Conservation (phyloP, 805 yeast genomes). For the Clavispora phyllophila region DNA sequence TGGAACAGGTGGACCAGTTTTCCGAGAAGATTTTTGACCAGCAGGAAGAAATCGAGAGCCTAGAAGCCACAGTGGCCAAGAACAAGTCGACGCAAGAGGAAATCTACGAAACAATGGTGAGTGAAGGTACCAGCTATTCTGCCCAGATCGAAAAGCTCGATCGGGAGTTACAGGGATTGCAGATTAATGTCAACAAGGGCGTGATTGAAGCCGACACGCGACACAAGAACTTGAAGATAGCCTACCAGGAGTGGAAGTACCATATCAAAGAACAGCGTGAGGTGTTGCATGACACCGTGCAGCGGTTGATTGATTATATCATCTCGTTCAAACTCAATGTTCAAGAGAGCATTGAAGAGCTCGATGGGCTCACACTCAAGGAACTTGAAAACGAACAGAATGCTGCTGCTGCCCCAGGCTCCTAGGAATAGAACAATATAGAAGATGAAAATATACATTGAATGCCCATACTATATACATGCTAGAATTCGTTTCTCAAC, state of each 20-base stretch:
- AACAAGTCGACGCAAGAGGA: conserved; percentile 52
- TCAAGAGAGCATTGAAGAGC: conserved; percentile 58
- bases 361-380: conserved; percentile 43
- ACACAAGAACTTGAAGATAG: conserved; percentile 48
- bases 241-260: conserved; percentile 45
- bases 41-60: conserved; percentile 49
- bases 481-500: conserved; percentile 52
- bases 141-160: conserved; percentile 65
- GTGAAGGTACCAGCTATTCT: conserved; percentile 48
- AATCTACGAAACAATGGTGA: conserved; percentile 48
- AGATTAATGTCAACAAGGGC: conserved; percentile 45
- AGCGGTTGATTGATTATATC: conserved; percentile 53
- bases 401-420: not conserved
- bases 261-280: conserved; percentile 44
- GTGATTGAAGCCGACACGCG: conserved; percentile 41
- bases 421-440: not conserved
- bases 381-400: conserved; percentile 23
- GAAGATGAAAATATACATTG: conserved; percentile 1
- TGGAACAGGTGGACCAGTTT: conserved; percentile 54
- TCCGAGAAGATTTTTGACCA: conserved; percentile 53
- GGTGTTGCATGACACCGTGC: conserved; percentile 48
- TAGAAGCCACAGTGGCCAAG: conserved; percentile 52
- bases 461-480: conserved; percentile 7
- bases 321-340: conserved; percentile 63
- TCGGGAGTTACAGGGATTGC: conserved; percentile 48